phyloP scores from a whole-genome alignment of 371 early-diverging fungal genomes.

The Funneliformis caledonium region DNA sequence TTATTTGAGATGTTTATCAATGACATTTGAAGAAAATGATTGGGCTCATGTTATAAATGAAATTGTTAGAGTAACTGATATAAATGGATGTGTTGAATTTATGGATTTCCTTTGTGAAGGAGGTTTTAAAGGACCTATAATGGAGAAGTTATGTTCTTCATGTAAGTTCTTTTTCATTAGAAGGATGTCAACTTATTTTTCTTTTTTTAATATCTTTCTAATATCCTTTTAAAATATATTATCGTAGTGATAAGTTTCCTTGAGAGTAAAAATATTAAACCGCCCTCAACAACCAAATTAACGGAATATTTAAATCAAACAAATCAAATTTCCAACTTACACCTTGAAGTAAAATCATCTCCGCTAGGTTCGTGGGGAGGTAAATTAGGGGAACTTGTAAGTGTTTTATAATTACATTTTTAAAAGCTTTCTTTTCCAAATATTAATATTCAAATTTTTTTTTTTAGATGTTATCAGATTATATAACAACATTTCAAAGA shows the following conservation, averaged over 20 bases:
- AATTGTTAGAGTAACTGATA: neutral
- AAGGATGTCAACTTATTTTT: too few species aligned
- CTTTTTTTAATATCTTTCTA: neutral
- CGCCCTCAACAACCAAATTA: neutral
- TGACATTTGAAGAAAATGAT: slow-evolving; percentile 16
- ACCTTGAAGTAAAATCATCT: neutral
- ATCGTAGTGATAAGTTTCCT: neutral
- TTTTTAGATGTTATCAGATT: too few species aligned
- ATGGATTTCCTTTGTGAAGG: neutral
- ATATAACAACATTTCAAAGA: neutral
- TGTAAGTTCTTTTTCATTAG: neutral
- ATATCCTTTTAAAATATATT: neutral
- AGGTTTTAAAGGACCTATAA: neutral
- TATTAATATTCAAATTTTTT: too few species aligned
- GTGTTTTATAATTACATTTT: neutral
- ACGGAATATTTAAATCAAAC: neutral
- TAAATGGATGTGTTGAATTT: neutral
- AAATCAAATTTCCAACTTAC: neutral
- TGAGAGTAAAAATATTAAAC: neutral
- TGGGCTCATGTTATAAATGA: neutral
- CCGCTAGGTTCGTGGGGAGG: neutral
- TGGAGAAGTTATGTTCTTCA: neutral
- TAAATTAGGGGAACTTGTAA: neutral
- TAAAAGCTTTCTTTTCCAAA: too few species aligned
- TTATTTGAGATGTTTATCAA: slow-evolving; percentile 52